A percentile compares a stretch with the other conserved stretches of the same genome.
Conservation (phyloP, 1,284 basidiomycete species). For the Clitocybe nebularis region DNA sequence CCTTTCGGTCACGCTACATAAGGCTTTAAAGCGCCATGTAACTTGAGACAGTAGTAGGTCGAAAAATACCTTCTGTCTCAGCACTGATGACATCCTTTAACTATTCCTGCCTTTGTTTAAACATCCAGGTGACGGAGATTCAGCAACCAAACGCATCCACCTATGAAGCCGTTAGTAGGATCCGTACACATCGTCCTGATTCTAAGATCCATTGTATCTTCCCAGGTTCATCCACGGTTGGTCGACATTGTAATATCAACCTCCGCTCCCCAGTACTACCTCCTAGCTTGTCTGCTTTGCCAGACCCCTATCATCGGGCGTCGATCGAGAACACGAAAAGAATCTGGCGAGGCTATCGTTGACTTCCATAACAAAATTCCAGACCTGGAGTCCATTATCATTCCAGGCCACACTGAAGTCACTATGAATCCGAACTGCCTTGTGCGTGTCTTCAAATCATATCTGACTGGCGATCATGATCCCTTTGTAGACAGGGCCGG, state of each 20-base stretch:
- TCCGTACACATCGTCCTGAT: no score
- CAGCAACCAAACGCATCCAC: background rate
- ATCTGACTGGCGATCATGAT: background rate
- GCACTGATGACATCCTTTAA: background rate
- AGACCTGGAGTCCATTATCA: background rate
- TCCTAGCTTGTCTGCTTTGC: background rate
- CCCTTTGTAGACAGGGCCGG: background rate
- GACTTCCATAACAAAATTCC: background rate
- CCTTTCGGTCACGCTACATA: no score
- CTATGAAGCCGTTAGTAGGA: background rate
- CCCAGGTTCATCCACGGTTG: background rate
- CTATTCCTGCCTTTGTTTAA: background rate
- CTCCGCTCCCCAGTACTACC: background rate
- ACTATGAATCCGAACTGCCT: background rate
- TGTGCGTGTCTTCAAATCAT: background rate
- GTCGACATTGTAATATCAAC: background rate
- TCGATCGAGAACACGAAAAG: background rate
- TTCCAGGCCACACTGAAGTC: background rate
- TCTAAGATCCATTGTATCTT: no score
- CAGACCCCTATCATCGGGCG: background rate
- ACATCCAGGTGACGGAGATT: background rate
- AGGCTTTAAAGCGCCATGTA: no score
- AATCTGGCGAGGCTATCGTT: background rate
- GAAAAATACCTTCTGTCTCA: no score
- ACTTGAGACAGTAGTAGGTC: no score